These are phyloP conservation scores for Barbarea vulgaris DNA, from an alignment of 345 rosid genomes.

Conservation along the genomic window DNA sequence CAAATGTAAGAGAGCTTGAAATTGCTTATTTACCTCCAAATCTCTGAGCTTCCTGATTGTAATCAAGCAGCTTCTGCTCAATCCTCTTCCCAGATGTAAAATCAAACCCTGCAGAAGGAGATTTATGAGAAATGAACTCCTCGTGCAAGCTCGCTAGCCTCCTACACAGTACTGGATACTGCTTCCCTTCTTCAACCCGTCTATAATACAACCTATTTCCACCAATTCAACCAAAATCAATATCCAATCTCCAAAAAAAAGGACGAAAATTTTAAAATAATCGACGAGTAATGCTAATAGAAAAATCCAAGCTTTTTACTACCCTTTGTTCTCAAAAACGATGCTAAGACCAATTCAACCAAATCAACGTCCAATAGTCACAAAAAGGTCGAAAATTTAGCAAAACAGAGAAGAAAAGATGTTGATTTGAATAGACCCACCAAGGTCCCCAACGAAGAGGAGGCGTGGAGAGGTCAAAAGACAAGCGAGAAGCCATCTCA, in stretches of 20 bases:
- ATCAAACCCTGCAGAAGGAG: conserved; percentile 84
- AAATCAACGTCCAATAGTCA: background rate
- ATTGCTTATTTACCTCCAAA: conserved; percentile 69
- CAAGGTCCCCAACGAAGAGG: conserved; percentile 95
- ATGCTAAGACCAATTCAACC: background rate
- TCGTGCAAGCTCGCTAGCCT: conserved; percentile 77
- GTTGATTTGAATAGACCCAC: conserved; percentile 37
- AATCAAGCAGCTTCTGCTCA: conserved; percentile 94
- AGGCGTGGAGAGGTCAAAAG: conserved; percentile 86
- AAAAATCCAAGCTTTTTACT: conserved; percentile 15
- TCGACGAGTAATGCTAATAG: background rate
- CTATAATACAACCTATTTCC: conserved; percentile 81
- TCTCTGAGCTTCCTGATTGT: conserved; percentile 92
- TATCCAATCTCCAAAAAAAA: background rate
- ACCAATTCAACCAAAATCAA: conserved; percentile 24
- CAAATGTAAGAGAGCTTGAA: background rate
- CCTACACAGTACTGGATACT: conserved; percentile 78
- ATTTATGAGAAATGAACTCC: conserved; percentile 75
- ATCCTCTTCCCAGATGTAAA: conserved; percentile 81
- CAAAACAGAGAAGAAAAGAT: background rate
- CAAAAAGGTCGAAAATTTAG: background rate
- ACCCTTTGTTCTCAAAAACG: background rate
- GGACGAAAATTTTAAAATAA: background rate
- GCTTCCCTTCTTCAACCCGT: conserved; percentile 93
- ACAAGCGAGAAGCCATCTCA: conserved; percentile 86